A percentile compares a stretch with the other conserved stretches of the same genome.
These are phyloP conservation scores for Biancaea sappan DNA, from an alignment of 306 rosid genomes.

Conservation along the genomic window DNA sequence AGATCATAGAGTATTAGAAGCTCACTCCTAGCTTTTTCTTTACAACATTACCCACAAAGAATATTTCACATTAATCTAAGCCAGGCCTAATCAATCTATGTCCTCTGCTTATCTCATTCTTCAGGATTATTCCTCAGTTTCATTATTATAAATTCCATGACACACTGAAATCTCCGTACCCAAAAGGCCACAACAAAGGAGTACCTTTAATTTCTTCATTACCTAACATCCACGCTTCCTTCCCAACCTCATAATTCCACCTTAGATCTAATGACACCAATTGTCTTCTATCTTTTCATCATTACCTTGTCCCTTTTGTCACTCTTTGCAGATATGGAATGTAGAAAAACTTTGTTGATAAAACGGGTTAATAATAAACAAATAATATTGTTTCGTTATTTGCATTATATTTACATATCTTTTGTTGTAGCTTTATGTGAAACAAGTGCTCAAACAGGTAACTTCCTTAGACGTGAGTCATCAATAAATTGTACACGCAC, in stretches of 20 bases:
- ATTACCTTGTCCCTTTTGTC: neutral
- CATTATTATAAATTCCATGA: too few species aligned
- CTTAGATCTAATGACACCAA: neutral
- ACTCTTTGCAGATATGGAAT: neutral
- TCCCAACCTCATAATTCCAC: conserved; percentile 3
- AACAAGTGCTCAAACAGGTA: neutral
- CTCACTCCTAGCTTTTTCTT: too few species aligned
- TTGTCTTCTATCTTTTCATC: conserved; percentile 20
- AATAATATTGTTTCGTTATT: too few species aligned
- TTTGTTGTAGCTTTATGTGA: neutral
- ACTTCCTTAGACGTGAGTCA: neutral
- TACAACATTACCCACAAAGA: too few species aligned
- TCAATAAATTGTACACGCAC: neutral
- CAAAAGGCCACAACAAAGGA: neutral
- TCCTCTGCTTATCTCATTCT: too few species aligned
- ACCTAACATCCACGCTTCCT: neutral
- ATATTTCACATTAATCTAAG: too few species aligned
- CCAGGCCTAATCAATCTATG: too few species aligned
- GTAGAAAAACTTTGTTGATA: too few species aligned
- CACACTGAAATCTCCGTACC: conserved; percentile 42
- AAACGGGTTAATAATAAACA: neutral
- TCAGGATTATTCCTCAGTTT: too few species aligned
- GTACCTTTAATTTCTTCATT: neutral
- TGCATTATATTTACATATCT: too few species aligned
- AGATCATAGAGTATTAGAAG: too few species aligned